Conservation (phyloP, 2,329 filamentous ascomycete species). For the Aspergillus arachidicola region DNA sequence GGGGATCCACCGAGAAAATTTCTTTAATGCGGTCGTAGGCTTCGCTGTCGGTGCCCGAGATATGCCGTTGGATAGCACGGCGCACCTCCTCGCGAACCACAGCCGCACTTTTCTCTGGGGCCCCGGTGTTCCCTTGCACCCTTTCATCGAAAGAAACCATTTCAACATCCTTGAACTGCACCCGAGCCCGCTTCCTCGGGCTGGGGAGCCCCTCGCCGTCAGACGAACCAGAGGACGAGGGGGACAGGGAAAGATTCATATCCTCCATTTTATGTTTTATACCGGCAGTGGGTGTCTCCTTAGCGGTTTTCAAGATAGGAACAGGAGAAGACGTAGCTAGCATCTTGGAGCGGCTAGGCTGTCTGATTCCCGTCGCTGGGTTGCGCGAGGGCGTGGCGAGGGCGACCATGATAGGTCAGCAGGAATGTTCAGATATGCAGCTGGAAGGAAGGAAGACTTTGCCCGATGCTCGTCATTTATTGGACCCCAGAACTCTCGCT, state of each 20-base stretch:
- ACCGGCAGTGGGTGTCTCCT: slow-evolving; percentile 23
- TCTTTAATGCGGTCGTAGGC: slow-evolving; percentile 60
- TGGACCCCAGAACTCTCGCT: slow-evolving; percentile 14
- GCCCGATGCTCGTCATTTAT: slow-evolving; percentile 25
- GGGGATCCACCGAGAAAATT: slow-evolving; percentile 54
- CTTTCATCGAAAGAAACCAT: slow-evolving; percentile 27
- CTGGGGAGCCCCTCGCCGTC: slow-evolving; percentile 31
- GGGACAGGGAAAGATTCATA: slow-evolving; percentile 36
- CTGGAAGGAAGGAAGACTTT: slow-evolving; percentile 10
- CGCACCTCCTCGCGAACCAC: slow-evolving; percentile 65
- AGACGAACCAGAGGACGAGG: slow-evolving; percentile 33
- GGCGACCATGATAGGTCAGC: slow-evolving; percentile 35
- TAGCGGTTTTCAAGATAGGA: slow-evolving; percentile 42
- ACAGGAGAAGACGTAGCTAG: slow-evolving; percentile 33
- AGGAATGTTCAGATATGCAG: slow-evolving; percentile 12
- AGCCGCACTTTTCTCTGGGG: slow-evolving; percentile 56
- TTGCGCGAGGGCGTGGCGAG: slow-evolving; percentile 32
- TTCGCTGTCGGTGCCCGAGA: slow-evolving; percentile 55
- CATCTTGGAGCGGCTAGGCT: slow-evolving; percentile 34
- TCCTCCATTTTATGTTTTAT: slow-evolving; percentile 44
- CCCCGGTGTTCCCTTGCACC: slow-evolving; percentile 23
- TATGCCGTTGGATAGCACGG: slow-evolving; percentile 58
- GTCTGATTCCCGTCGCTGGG: slow-evolving; percentile 29
- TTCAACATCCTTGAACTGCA: slow-evolving; percentile 51
- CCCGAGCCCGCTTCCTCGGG: slow-evolving; percentile 45